Percentiles rank a stretch among this genome's conserved stretches.
Conservation (phyloP, 2,329 filamentous ascomycete species). For the Chrysoporthe deuterocubensis region DNA sequence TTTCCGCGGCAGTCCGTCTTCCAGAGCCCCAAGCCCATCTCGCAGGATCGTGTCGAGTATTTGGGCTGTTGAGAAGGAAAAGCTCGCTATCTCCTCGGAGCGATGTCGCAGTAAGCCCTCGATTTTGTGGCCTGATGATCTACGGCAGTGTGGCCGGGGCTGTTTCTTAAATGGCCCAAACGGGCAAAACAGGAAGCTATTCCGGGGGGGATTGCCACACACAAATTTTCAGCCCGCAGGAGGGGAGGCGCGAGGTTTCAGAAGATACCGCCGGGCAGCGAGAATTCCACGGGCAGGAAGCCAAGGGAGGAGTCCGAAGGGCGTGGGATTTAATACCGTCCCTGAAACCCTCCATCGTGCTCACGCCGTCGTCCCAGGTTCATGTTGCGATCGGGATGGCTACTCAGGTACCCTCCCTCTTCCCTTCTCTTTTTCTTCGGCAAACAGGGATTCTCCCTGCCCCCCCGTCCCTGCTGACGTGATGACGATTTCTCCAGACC, state of each 20-base stretch:
- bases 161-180: conserved; percentile 28
- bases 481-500: background rate
- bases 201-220: conserved; percentile 10
- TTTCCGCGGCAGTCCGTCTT: background rate
- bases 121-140: conserved; percentile 22
- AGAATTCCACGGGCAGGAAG: background rate
- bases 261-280: background rate
- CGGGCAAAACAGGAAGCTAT: conserved; percentile 29
- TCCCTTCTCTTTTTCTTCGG: too few species aligned
- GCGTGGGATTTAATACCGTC: too few species aligned
- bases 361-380: too few species aligned
- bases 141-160: conserved; percentile 18
- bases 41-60: background rate
- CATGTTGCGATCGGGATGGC: too few species aligned
- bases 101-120: conserved; percentile 15
- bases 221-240: background rate
- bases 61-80: background rate
- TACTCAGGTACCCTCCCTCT: too few species aligned
- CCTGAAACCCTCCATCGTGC: too few species aligned
- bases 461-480: too few species aligned
- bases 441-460: too few species aligned
- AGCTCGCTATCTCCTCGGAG: background rate
- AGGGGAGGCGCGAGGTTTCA: background rate
- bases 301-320: too few species aligned
- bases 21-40: conserved; percentile 3